A percentile compares a stretch with the other conserved stretches of the same genome.
phyloP scores from a whole-genome alignment of 768 basidiomycete species.

The Rhizopogon salebrosus region DNA sequence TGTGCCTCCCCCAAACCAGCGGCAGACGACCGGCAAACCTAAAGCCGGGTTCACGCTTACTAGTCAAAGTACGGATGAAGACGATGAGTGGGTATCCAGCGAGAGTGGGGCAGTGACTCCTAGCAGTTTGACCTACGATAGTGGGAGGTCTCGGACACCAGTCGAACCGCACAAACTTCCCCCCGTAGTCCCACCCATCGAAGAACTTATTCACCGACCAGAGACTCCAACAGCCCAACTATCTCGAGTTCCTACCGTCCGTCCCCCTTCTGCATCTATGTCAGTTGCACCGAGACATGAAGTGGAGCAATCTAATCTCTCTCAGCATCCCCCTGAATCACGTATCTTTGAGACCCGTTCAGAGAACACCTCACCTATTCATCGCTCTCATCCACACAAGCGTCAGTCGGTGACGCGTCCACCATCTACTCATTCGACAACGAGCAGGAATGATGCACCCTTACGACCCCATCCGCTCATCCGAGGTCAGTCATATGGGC shows the following conservation, averaged over 20 bases:
- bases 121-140: slow-evolving; percentile 42
- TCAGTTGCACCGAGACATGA: slow-evolving; percentile 13
- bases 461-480: slow-evolving; percentile 75
- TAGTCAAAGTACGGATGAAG: slow-evolving; percentile 42
- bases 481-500: slow-evolving; percentile 64
- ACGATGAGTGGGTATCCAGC: slow-evolving; percentile 76
- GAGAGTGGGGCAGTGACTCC: slow-evolving; percentile 74
- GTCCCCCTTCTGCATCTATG: slow-evolving; percentile 14
- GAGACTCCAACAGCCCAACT: slow-evolving; percentile 29
- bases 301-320: slow-evolving; percentile 4
- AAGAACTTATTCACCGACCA: slow-evolving; percentile 16
- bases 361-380: slow-evolving; percentile 34
- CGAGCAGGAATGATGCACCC: slow-evolving; percentile 29
- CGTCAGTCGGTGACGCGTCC: slow-evolving; percentile 49
- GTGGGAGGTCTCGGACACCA: slow-evolving; percentile 25
- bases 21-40: slow-evolving; percentile 28
- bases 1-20: slow-evolving; percentile 19
- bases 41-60: slow-evolving; percentile 59
- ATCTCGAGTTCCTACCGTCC: slow-evolving; percentile 28
- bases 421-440: slow-evolving; percentile 57
- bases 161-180: slow-evolving; percentile 20
- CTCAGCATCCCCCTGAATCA: slow-evolving; percentile 17
- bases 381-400: slow-evolving; percentile 32
- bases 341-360: slow-evolving; percentile 28
- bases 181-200: slow-evolving; percentile 6